These are phyloP conservation scores for Quillaja saponaria DNA, from an alignment of 306 rosid species.

Conservation along the genomic window DNA sequence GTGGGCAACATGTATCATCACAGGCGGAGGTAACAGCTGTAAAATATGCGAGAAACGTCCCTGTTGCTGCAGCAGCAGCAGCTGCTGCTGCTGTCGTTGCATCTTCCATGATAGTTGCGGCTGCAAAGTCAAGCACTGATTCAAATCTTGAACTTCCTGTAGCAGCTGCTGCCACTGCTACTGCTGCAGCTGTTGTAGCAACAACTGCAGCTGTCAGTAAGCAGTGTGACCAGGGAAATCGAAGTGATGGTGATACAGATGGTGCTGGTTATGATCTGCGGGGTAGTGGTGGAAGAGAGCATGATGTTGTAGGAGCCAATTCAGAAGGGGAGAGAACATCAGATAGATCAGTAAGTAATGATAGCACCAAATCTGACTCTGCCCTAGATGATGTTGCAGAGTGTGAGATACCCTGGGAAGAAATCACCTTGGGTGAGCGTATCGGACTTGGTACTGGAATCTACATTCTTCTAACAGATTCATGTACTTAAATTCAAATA, in stretches of 20 bases:
- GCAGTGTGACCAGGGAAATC: slow-evolving; percentile 71
- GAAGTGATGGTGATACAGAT: slow-evolving; percentile 65
- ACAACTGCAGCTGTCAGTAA: slow-evolving; percentile 86
- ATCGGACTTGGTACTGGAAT: slow-evolving; percentile 87
- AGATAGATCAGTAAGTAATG: slow-evolving; percentile 69
- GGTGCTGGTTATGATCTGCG: slow-evolving; percentile 48
- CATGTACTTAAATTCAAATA: slow-evolving; percentile 24
- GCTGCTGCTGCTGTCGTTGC: slow-evolving; percentile 96
- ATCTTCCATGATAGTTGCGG: slow-evolving; percentile 90
- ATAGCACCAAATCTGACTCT: slow-evolving; percentile 72
- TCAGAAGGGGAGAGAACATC: slow-evolving; percentile 74
- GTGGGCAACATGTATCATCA: slow-evolving; percentile 44
- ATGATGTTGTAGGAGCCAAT: slow-evolving; percentile 43
- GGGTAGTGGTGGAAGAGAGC: slow-evolving; percentile 62
- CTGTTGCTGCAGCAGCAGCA: slow-evolving; percentile 87
- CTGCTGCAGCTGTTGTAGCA: slow-evolving; percentile 96
- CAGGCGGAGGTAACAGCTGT: slow-evolving; percentile 53
- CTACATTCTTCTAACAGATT: slow-evolving; percentile 39
- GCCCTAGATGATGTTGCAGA: slow-evolving; percentile 84
- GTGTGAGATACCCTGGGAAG: slow-evolving; percentile 90
- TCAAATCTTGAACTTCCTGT: slow-evolving; percentile 77
- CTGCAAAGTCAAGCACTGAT: slow-evolving; percentile 61
- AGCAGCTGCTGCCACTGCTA: slow-evolving; percentile 94
- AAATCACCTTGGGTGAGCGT: slow-evolving; percentile 88
- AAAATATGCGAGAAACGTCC: slow-evolving; percentile 68